Evolutionary conservation across 768 basidiomycete species (phyloP), one percentile per base, ranked within the genome.

Genomic region (Mycena belliarum): DNA sequence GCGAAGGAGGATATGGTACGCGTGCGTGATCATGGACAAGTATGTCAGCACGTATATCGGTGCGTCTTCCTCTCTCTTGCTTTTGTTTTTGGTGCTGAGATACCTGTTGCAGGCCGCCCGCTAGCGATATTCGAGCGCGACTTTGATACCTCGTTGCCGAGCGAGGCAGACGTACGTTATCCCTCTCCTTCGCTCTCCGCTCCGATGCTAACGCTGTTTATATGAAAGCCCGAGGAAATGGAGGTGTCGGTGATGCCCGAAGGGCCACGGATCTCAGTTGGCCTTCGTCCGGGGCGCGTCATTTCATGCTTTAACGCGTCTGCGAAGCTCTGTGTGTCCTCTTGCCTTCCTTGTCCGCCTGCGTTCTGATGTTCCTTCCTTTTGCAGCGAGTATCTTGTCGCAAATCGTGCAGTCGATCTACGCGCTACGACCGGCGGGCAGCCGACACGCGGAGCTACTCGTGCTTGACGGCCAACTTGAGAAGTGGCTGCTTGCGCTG

Each of bases 31-130:
- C 35, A 82, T 92, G 80, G 89, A 92, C 69, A 85, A 86, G 64
- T 92, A 90, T 70, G 84, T 91, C 43, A 88, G 86, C 55, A 79
- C 86, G 18, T 90, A 91, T 70, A 91, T 92, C 57, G 89, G 84
- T 83, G 59, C 48, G 78, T 72, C 9, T 21, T 29, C 44, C 32
- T 42, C 23, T 15, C 16, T 35, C 33, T 14, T 35, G 11, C 33
- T 8, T 35, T 35, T 28, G 55, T 50, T 51, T 64, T 52, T 49
- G 21, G 21, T 42, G 47, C 23, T 12, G 47, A 16, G n/a, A n/a
- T n/a, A n/a, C 47, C 11, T 56, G 29, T 44, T 6, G 18, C 37
- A 83, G 84, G 89, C 41, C 82, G 90, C 15, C 91, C 90, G 1
- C 73, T 91, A 51, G 82, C 87, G 63, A 86, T 93, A 25, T 85